phyloP scores from a whole-genome alignment of 164 flowering plant species.

The Liriodendron chinense region DNA sequence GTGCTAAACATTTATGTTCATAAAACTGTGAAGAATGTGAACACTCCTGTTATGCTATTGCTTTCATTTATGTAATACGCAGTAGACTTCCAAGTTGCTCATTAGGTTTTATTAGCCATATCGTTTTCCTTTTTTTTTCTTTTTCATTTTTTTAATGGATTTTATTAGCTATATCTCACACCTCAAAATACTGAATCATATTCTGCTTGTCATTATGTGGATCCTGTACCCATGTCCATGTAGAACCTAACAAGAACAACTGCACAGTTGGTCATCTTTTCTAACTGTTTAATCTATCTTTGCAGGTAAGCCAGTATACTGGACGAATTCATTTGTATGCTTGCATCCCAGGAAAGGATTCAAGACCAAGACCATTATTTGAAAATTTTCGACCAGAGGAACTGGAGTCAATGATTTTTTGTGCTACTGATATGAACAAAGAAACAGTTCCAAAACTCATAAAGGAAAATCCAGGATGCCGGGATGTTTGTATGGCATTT shows the following conservation, averaged over 20 bases:
- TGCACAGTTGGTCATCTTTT: not conserved
- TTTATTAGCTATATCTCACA: not conserved
- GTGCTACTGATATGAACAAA: constrained; percentile 19
- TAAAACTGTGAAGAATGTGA: too few species aligned
- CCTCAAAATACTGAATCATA: not conserved
- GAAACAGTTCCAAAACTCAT: constrained; percentile 20
- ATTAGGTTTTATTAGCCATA: too few species aligned
- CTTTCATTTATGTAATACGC: too few species aligned
- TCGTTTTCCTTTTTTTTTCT: too few species aligned
- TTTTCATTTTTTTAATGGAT: too few species aligned
- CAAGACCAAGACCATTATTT: constrained; percentile 70
- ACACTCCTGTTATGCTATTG: too few species aligned
- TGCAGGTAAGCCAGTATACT: constrained; percentile 84
- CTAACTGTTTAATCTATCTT: constrained; percentile 2
- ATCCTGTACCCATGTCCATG: not conserved
- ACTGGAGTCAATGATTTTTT: constrained; percentile 34
- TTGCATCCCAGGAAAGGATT: constrained; percentile 59
- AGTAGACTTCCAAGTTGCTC: too few species aligned
- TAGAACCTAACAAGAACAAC: not conserved
- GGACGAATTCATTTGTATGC: constrained; percentile 84
- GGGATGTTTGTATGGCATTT: constrained; percentile 44
- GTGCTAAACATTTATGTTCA: too few species aligned
- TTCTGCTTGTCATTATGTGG: not conserved
- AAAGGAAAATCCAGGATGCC: constrained; percentile 39
- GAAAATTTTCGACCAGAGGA: constrained; percentile 80